Percentiles rank a stretch among this genome's conserved stretches.
These are phyloP conservation scores for Neocucurbitaria cava DNA, from an alignment of 2,329 filamentous ascomycete genomes.

Conservation along the genomic window DNA sequence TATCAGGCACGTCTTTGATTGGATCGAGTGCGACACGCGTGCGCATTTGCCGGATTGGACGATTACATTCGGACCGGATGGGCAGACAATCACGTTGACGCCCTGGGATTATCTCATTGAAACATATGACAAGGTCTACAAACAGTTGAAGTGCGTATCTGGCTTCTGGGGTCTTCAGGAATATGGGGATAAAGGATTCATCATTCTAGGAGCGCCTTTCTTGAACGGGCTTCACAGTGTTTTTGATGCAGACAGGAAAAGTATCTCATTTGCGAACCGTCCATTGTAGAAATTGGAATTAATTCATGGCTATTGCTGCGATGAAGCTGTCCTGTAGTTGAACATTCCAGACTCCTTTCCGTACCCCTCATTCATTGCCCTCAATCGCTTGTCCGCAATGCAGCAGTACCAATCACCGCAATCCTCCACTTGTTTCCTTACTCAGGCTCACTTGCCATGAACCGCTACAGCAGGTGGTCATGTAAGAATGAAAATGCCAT, in stretches of 20 bases:
- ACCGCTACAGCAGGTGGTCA: no score
- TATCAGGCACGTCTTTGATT: not conserved
- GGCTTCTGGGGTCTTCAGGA: not conserved
- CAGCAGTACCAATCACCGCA: not conserved
- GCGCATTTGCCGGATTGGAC: constrained; percentile 3
- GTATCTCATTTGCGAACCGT: constrained; percentile 9
- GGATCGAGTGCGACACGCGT: constrained; percentile 8
- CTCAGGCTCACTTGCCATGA: no score
- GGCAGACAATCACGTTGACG: constrained; percentile 8
- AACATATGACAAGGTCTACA: constrained; percentile 2
- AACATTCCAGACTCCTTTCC: no score
- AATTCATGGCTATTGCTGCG: no score
- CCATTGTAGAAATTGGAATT: not conserved
- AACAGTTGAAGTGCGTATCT: constrained; percentile 11
- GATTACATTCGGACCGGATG: constrained; percentile 5
- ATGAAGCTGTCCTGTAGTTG: no score
- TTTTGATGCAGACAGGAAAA: constrained; percentile 13
- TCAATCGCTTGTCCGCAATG: not conserved
- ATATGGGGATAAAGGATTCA: constrained; percentile 5
- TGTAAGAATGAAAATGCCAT: no score
- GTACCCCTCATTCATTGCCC: not conserved
- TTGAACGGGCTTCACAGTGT: constrained; percentile 12
- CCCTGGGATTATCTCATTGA: constrained; percentile 16
- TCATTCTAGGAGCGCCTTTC: constrained; percentile 10
- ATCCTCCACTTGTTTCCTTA: not conserved